Evolutionary conservation across 805 yeast genomes (phyloP).

Genomic region (Huiozyma sinensis): DNA sequence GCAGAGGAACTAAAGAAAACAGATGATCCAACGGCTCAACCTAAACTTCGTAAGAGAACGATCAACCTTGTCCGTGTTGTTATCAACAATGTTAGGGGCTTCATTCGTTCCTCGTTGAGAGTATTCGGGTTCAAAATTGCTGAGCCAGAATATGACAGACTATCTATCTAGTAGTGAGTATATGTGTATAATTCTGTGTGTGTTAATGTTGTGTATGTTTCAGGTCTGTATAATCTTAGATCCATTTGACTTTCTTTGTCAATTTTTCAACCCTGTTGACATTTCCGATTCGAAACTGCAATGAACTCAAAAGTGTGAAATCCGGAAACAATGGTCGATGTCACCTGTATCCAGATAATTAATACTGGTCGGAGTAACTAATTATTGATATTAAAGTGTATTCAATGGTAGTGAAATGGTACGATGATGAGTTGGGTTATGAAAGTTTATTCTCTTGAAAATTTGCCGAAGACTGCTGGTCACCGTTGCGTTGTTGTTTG

Average conservation of each 20-base stretch:
- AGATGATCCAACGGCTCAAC: conserved; percentile 27
- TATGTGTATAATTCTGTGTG: not conserved
- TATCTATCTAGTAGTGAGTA: conserved; percentile 5
- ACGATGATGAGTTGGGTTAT: conserved; percentile 9
- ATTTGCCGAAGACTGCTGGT: conserved; percentile 13
- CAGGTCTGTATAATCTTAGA: no score
- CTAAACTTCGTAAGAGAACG: conserved; percentile 32
- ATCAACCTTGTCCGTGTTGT: conserved; percentile 61
- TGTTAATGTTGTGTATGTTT: not conserved
- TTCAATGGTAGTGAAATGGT: conserved; percentile 10
- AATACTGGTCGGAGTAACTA: conserved; percentile 27
- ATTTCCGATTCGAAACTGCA: no score
- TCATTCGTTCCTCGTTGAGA: conserved; percentile 34
- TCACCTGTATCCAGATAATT: conserved; percentile 4
- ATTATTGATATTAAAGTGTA: conserved; percentile 21
- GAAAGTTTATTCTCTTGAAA: conserved; percentile 12
- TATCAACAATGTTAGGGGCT: conserved; percentile 42
- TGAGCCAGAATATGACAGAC: conserved; percentile 43
- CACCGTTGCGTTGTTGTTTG: conserved; percentile 3
- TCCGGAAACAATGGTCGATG: no score
- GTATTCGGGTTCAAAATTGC: conserved; percentile 51
- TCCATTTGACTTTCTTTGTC: no score
- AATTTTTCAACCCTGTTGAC: no score
- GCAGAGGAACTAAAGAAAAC: conserved; percentile 23
- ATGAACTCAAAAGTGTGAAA: no score